Evolutionary conservation across 768 basidiomycete genomes (phyloP).

Genomic region (Russula vinacea): DNA sequence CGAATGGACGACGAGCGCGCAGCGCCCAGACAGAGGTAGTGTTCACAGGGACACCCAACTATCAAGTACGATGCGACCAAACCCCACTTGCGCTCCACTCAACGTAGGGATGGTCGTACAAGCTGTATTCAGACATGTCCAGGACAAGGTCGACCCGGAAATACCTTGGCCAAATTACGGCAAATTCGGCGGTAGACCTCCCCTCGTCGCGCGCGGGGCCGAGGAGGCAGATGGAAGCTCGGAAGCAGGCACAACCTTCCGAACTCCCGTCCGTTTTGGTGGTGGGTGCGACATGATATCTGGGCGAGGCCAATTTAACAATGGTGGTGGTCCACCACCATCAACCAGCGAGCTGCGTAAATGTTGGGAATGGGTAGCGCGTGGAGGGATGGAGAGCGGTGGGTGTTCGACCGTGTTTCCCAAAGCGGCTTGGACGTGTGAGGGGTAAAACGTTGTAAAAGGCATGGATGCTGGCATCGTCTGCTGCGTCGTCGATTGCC

Average conservation of each 20-base stretch:
- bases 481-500: constrained; percentile 3
- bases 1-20: constrained; percentile 20
- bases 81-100: background rate
- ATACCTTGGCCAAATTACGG: background rate
- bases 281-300: constrained; percentile 28
- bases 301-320: constrained; percentile 28
- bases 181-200: background rate
- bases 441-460: constrained; percentile 19
- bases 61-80: background rate
- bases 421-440: constrained; percentile 18
- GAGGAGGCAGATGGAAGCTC: background rate
- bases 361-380: background rate
- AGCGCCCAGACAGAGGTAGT: constrained; percentile 10
- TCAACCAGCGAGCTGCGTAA: background rate
- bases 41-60: background rate
- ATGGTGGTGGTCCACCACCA: constrained; percentile 16
- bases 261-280: background rate
- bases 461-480: background rate
- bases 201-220: background rate
- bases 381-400: background rate
- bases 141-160: background rate
- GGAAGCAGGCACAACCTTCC: constrained; percentile 5
- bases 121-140: background rate
- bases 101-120: background rate
- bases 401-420: background rate